phyloP scores from a whole-genome alignment of 2,329 filamentous ascomycete genomes.

The Aspergillus terreus region DNA sequence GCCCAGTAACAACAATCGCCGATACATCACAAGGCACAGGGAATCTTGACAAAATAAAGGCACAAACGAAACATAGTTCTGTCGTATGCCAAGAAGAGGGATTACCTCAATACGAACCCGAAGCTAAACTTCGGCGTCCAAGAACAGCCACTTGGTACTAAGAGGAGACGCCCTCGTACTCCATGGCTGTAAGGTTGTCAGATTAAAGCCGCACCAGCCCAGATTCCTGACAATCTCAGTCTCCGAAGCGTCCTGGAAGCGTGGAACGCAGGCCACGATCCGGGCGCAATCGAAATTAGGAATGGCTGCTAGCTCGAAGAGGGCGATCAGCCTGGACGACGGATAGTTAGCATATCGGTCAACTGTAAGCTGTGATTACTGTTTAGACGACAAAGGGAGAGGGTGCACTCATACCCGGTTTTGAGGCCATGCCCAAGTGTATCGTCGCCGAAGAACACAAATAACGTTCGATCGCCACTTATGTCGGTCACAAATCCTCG shows the following conservation, averaged over 20 bases:
- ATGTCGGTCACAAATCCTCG: slow-evolving; percentile 76
- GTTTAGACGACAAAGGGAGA: not conserved
- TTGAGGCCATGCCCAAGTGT: slow-evolving; percentile 75
- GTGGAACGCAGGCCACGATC: slow-evolving; percentile 78
- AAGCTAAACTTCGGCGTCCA: slow-evolving; percentile 76
- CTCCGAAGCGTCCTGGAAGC: slow-evolving; percentile 60
- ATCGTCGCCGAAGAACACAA: slow-evolving; percentile 79
- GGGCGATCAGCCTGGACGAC: slow-evolving; percentile 67
- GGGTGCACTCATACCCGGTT: slow-evolving; percentile 66
- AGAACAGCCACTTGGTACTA: slow-evolving; percentile 77
- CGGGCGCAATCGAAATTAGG: slow-evolving; percentile 68
- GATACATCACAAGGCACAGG: not conserved
- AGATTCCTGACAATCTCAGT: slow-evolving; percentile 70
- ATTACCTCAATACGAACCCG: not conserved
- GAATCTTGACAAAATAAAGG: not conserved
- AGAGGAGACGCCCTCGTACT: slow-evolving; percentile 55
- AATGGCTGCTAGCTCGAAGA: slow-evolving; percentile 80
- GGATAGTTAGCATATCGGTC: not conserved
- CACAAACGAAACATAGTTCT: not conserved
- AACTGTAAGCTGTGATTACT: too few relatives aligned
- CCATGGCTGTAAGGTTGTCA: slow-evolving; percentile 77
- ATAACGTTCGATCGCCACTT: slow-evolving; percentile 68
- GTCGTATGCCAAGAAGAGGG: too few relatives aligned
- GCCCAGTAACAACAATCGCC: too few relatives aligned
- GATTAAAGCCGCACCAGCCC: slow-evolving; percentile 89